Evolutionary conservation across 495 filamentous ascomycete species (phyloP).

Genomic region (Penicillium ochrochloron): DNA sequence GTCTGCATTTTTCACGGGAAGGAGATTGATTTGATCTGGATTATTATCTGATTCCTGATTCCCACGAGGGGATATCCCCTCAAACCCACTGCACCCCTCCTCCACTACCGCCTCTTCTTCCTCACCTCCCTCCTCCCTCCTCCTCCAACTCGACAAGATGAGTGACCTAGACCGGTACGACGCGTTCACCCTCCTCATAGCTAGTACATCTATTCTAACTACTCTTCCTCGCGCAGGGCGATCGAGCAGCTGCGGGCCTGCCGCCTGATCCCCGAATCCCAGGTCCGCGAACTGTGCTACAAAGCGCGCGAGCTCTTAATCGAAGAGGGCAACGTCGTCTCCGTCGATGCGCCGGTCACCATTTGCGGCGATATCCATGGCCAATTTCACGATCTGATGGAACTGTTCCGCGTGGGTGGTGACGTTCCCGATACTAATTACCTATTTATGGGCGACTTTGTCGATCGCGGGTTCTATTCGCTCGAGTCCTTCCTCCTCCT

Average conservation of each 20-base stretch:
- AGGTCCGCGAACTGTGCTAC: slow-evolving; percentile 96
- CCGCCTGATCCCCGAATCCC: slow-evolving; percentile 91
- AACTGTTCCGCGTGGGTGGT: slow-evolving; percentile 93
- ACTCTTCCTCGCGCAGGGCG: slow-evolving; percentile 60
- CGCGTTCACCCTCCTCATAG: slow-evolving; percentile 2
- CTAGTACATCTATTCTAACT: slow-evolving; percentile 13
- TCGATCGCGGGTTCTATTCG: slow-evolving; percentile 97
- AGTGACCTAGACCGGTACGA: slow-evolving; percentile 83
- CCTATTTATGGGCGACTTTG: slow-evolving; percentile 98
- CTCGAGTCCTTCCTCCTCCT: slow-evolving; percentile 95
- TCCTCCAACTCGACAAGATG: slow-evolving; percentile 56
- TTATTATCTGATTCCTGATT: slow-evolving; percentile 14
- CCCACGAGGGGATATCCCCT: slow-evolving; percentile 12
- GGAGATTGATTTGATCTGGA: slow-evolving; percentile 23
- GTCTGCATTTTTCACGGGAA: slow-evolving; percentile 21
- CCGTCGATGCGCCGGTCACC: slow-evolving; percentile 94
- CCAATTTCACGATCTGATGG: slow-evolving; percentile 99
- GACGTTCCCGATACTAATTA: slow-evolving; percentile 98
- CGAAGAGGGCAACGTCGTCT: slow-evolving; percentile 97
- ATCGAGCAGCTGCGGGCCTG: slow-evolving; percentile 94
- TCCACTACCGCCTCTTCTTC: slow-evolving; percentile 11
- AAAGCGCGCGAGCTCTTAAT: slow-evolving; percentile 96
- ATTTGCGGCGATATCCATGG: slow-evolving; percentile 99
- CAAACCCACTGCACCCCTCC: slow-evolving; percentile 17
- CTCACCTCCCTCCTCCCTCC: slow-evolving; percentile 10